Base-by-base conservation (phyloP, 192 early-diverging fungal genomes). In the Linnemannia hyalina region DNA sequence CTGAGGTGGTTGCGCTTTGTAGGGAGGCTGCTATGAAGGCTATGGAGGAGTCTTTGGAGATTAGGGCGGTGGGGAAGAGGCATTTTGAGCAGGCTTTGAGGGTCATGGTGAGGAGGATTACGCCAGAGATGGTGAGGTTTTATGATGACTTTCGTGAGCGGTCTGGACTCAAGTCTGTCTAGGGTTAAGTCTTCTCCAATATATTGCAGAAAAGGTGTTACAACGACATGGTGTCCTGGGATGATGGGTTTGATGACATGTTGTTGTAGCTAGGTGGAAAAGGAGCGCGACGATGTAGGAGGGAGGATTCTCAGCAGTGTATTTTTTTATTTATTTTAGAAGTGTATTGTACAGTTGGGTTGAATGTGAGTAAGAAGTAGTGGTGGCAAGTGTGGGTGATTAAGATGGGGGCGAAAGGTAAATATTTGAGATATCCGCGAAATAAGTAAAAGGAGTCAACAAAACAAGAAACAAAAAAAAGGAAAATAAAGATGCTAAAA, bases 1-100 rank as follows among this genome's bases (percentile, higher is more conserved):
- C 99, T 1, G 99, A 99, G 87, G 92, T 95, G 13, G 97, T 98
- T 5, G 90, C 97, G 2, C 83, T 99, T 22, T 98, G 98, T 73
- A 97, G 99, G 88, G 97, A 98, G 44, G 98, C 98, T 1, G 99
- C 96, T 15, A 90, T 99, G 87, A 80, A 82, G 69, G 99, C 99
- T 4, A 97, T 99, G 96, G 94, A 96, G 78, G 97, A 97, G 80
- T 90, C 96, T 80, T 77, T 90, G 54, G 81, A 92, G 32, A 89
- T 75, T 86, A 76, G 5, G 20, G 76, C 57, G 72, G 94, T 96
- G 2, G 72, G 78, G 18, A 80, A 75, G 38, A 82, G 90, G 23
- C 94, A 97, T 86, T 97, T 98, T 85, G 63, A 88, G 23, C 80
- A 90, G 52, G 96, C 95, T 0, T 69, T 96, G 15, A 35, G 52